Percentiles rank a stretch among this genome's conserved stretches.
Evolutionary conservation across 805 yeast species (phyloP).

Genomic region (Isabelozyma rhagii): DNA sequence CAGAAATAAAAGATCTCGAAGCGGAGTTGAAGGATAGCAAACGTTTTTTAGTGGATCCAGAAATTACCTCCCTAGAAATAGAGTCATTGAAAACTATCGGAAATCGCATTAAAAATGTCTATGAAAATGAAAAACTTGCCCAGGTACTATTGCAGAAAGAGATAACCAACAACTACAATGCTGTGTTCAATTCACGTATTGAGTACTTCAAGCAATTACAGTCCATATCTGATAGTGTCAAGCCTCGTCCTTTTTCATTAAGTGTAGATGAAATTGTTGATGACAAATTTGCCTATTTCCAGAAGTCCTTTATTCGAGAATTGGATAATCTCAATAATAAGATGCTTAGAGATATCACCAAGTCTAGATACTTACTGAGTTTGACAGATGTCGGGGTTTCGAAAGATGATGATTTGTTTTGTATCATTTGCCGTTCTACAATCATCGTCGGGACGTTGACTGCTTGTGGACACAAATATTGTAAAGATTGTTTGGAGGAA

Average conservation of each 20-base stretch:
- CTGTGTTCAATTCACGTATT: slow-evolving; percentile 74
- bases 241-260: slow-evolving; percentile 23
- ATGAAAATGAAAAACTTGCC: slow-evolving; percentile 44
- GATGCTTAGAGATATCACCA: slow-evolving; percentile 31
- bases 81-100: slow-evolving; percentile 18
- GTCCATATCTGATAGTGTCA: slow-evolving; percentile 78
- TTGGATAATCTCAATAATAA: background rate
- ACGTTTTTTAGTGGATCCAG: slow-evolving; percentile 8
- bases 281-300: background rate
- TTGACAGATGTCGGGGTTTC: slow-evolving; percentile 8
- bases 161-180: slow-evolving; percentile 50
- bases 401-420: slow-evolving; percentile 36
- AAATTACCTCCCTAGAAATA: slow-evolving; percentile 13
- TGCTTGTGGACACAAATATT: slow-evolving; percentile 89
- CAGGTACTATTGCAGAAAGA: slow-evolving; percentile 43
- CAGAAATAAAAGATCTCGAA: slow-evolving; percentile 25
- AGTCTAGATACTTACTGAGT: slow-evolving; percentile 31
- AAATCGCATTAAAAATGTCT: slow-evolving; percentile 22
- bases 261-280: background rate
- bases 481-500: slow-evolving; percentile 70
- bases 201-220: slow-evolving; percentile 84
- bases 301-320: slow-evolving; percentile 1
- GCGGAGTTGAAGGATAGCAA: slow-evolving; percentile 20
- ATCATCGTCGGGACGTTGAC: slow-evolving; percentile 78
- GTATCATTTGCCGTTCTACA: slow-evolving; percentile 74